Evolutionary conservation across 805 yeast genomes (phyloP), one percentile per base, ranked within the genome.

Genomic region (Lachancea lanzarotensis): DNA sequence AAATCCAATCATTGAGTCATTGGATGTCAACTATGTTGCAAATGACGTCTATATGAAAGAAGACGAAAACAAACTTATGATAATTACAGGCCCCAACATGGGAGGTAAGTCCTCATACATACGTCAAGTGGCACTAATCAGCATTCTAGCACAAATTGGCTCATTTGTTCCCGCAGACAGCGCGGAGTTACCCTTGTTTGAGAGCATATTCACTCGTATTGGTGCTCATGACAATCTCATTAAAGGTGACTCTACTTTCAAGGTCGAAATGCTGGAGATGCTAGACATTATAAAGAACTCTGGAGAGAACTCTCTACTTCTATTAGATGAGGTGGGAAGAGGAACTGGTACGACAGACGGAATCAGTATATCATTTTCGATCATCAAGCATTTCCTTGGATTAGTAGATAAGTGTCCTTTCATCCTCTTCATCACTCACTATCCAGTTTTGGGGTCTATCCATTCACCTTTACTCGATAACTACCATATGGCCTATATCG

Each of bases 201-300:
- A 82, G 56, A 73, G 71, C 15, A 61, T 77, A 0, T 67, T 62
- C 42, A 74, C 79, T 1, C 66, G 93, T 38, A 82, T 87, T 80
- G 95, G 96, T 0, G 93, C 96, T 0, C 74, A 77, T 32, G 97
- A 89, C 64, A 78, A 87, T 55, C 69, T 89, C 37, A 53, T 87
- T 40, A 70, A 70, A 18, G 91, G 93, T 2, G 79, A 84, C 53
- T 85, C 95, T 0, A 89, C 96, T 0, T 89, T 90, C 58, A 85
- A 86, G 86, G 86, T 95, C 22, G 99, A 93, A 64, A 89, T 93
- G 97, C 71, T 88, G 42, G 98, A 93, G 57, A 87, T 96, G 42
- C 82, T 96, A 0, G 79, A 91, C 2, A 91, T 93, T 52, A 71
- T 93, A 46, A 80, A 84, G 48, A 78, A 85, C 7, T 90, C 95